These are phyloP conservation scores for Claviceps maximensis DNA, from an alignment of 2,329 filamentous ascomycete genomes.

Conservation along the genomic window DNA sequence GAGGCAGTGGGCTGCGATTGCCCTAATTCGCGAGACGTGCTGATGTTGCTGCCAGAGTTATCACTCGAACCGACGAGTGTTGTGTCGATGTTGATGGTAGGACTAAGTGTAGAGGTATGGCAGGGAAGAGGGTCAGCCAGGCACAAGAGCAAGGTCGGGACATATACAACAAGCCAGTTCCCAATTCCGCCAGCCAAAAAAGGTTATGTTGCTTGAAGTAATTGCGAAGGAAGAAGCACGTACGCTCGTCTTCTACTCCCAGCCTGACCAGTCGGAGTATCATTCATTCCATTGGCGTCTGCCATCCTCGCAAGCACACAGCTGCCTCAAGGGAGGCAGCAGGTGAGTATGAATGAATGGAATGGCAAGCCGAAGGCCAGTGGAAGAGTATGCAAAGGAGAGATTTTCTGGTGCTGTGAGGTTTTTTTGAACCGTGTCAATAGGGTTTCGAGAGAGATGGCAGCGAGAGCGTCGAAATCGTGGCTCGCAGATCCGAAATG, in stretches of 20 bases:
- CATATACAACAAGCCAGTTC: background rate
- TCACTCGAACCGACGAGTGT: conserved; percentile 22
- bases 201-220: background rate
- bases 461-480: background rate
- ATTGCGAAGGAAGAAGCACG: conserved; percentile 10
- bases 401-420: background rate
- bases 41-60: conserved; percentile 15
- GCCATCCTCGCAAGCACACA: conserved; percentile 11
- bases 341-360: conserved; percentile 1
- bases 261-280: conserved; percentile 8
- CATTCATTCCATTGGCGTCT: conserved; percentile 10
- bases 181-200: background rate
- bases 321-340: conserved; percentile 9
- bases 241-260: conserved; percentile 25
- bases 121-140: background rate
- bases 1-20: conserved; percentile 14
- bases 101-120: conserved; percentile 21
- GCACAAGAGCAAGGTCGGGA: background rate
- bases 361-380: background rate
- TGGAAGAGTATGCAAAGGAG: conserved; percentile 6
- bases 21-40: conserved; percentile 15
- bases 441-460: background rate
- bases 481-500: background rate
- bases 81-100: conserved; percentile 43
- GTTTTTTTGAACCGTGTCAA: background rate